A percentile compares a stretch with the other conserved stretches of the same genome.
phyloP scores from a whole-genome alignment of 1,284 basidiomycete genomes.

The Apiotrichum laibachii region DNA sequence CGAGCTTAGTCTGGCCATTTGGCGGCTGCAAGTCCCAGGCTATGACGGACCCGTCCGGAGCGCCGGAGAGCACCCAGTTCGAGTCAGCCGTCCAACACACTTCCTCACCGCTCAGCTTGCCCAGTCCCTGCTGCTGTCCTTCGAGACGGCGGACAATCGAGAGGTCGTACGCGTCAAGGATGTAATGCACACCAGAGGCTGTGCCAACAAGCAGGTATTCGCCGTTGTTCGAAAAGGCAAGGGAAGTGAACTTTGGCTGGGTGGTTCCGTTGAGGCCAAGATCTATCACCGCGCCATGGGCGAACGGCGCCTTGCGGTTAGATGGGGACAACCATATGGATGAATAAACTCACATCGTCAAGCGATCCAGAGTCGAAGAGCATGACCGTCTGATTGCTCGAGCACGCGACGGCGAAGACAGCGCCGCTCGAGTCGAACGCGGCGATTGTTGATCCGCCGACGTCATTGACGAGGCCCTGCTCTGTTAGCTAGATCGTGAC shows the following conservation, averaged over 20 bases:
- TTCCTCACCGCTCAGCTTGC: slow-evolving; percentile 84
- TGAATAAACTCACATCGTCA: slow-evolving; percentile 60
- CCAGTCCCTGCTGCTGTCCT: slow-evolving; percentile 69
- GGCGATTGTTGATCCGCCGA: slow-evolving; percentile 69
- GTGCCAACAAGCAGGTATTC: slow-evolving; percentile 90
- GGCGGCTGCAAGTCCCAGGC: slow-evolving; percentile 68
- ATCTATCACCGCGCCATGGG: slow-evolving; percentile 72
- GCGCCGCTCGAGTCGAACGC: slow-evolving; percentile 87
- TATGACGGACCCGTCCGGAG: slow-evolving; percentile 71
- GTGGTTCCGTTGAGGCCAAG: slow-evolving; percentile 65
- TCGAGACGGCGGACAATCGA: slow-evolving; percentile 75
- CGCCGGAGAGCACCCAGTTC: slow-evolving; percentile 70
- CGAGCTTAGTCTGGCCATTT: slow-evolving; percentile 12
- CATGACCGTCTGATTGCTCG: slow-evolving; percentile 72
- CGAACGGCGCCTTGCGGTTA: slow-evolving; percentile 66
- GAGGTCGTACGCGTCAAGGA: slow-evolving; percentile 84
- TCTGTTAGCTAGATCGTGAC: not conserved
- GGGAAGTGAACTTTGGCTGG: slow-evolving; percentile 80
- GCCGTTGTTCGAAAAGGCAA: slow-evolving; percentile 85
- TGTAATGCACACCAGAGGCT: slow-evolving; percentile 85
- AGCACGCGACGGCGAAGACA: slow-evolving; percentile 90
- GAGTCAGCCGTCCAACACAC: slow-evolving; percentile 89
- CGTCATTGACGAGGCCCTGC: slow-evolving; percentile 53
- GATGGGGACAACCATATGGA: not conserved
- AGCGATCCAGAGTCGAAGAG: slow-evolving; percentile 85